phyloP scores from a whole-genome alignment of 1,284 basidiomycete species.

The Tremellales sp. region DNA sequence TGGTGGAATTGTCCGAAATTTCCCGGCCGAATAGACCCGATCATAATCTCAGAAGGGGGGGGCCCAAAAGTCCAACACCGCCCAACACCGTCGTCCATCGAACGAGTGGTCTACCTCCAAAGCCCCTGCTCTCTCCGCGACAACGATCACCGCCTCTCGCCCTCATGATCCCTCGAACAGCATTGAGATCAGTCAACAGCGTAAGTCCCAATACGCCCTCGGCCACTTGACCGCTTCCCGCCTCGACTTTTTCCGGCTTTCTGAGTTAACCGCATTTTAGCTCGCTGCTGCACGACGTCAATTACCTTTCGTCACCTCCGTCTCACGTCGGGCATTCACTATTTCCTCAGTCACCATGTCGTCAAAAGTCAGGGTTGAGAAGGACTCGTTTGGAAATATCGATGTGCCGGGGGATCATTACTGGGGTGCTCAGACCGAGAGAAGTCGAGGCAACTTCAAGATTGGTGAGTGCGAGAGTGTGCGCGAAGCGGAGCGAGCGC shows the following conservation, averaged over 20 bases:
- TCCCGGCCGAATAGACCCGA: constrained; percentile 1
- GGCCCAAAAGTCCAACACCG: too few relatives aligned
- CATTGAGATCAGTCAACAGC: constrained; percentile 26
- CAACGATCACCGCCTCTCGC: too few relatives aligned
- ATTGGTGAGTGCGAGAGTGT: constrained; percentile 62
- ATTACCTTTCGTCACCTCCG: constrained; percentile 1
- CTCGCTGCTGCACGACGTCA: constrained; percentile 9
- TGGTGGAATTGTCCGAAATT: not conserved
- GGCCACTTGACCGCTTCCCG: too few relatives aligned
- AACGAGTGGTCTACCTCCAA: too few relatives aligned
- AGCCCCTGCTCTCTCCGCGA: too few relatives aligned
- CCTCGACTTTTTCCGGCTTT: not conserved
- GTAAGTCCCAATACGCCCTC: constrained; percentile 19
- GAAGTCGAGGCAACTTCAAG: constrained; percentile 98
- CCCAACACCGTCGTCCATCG: too few relatives aligned
- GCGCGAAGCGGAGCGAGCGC: not conserved
- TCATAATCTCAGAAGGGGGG: not conserved
- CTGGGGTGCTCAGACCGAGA: constrained; percentile 99
- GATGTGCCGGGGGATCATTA: constrained; percentile 91
- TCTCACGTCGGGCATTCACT: constrained; percentile 16
- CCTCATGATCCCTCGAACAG: constrained; percentile 22
- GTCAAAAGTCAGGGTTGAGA: constrained; percentile 45
- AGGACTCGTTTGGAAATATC: constrained; percentile 54
- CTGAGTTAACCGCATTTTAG: not conserved
- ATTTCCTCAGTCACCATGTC: constrained; percentile 33